Conservation (phyloP, 2,329 filamentous ascomycete genomes). For the Monosporascus sp. region DNA sequence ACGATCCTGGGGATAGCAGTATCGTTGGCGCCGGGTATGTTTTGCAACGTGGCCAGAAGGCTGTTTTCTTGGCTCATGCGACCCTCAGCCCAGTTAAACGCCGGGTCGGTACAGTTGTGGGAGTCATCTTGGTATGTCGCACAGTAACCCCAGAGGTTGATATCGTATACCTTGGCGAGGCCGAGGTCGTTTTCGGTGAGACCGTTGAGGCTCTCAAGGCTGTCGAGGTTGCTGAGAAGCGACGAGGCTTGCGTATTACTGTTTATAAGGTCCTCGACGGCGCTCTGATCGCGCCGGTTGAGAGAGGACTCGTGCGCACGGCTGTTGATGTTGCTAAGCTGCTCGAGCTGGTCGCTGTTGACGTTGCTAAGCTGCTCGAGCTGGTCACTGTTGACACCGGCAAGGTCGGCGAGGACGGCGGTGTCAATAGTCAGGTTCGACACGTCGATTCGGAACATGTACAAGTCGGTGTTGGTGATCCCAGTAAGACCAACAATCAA, state of each 20-base stretch:
- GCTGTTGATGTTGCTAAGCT: background rate
- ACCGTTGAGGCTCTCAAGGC: conserved; percentile 2
- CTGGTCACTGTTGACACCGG: conserved; percentile 7
- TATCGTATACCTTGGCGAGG: conserved; percentile 71
- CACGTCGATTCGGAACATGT: conserved; percentile 57
- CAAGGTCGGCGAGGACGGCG: conserved; percentile 24
- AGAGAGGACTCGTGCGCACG: background rate
- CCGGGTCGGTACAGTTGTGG: conserved; percentile 62
- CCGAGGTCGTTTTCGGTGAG: conserved; percentile 49
- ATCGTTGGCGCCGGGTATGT: conserved; percentile 46
- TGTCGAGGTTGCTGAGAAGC: conserved; percentile 11
- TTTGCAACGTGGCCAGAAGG: conserved; percentile 51
- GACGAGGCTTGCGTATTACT: background rate
- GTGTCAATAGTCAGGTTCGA: conserved; percentile 51
- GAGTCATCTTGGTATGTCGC: conserved; percentile 49
- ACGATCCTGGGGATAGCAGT: conserved; percentile 63
- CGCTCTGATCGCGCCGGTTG: background rate
- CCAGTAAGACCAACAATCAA: conserved; percentile 52
- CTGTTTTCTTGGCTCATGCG: conserved; percentile 53
- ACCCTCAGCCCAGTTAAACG: conserved; percentile 72
- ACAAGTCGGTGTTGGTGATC: conserved; percentile 49
- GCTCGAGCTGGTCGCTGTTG: conserved; percentile 9
- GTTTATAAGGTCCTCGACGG: background rate
- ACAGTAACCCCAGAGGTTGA: conserved; percentile 88
- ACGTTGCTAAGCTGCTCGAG: background rate